Evolutionary conservation across 73 alveolate species (phyloP), one percentile per base, ranked within the genome.

Genomic region (Uronychia binucleata): DNA sequence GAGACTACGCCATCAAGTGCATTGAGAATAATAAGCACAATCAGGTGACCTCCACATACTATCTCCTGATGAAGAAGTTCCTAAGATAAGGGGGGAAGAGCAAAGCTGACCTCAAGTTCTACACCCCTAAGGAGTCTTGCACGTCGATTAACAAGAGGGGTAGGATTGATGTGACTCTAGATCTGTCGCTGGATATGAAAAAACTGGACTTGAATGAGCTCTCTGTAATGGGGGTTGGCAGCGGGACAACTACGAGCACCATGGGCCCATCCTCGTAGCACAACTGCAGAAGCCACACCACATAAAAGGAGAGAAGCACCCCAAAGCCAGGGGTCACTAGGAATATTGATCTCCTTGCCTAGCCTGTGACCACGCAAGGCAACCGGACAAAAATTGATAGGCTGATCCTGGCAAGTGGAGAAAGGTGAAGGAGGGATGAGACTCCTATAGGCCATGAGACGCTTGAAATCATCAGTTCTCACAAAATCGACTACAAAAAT

Each of bases 31-130:
- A 94, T 89, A 94, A 90, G 87, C 98, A 94, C 86, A 94, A 94
- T 92, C 93, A 94, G 81, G 93, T 93, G 1, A 94, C 98, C 1
- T 91, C 98, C 1, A 90, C 96, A 14, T 94, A 94, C 82, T 92
- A 92, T 89, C 86, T 94, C 74, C 83, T 94, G 78, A 77, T 89
- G 57, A 87, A 88, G 30, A 77, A 84, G 57, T 85, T 74, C 57
- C 74, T 74, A 46, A 14, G 77, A 31, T 33, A 85, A 85, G 91
- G 91, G 31, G 97, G 96, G 1, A 92, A 96, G 75, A 86, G 96
- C 27, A 78, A 85, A 0, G 96, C 98, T 83, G 98, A 93, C 87
- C 83, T 93, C 31, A 89, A 86, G 76, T 85, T 93, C 80, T 91
- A 95, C 75, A 84, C 86, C 80, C 67, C 67, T 11, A 46, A 46